A percentile compares a stretch with the other conserved stretches of the same genome.
Evolutionary conservation across 2,329 filamentous ascomycete genomes (phyloP).

Genomic region (Pyrenophora graminea): DNA sequence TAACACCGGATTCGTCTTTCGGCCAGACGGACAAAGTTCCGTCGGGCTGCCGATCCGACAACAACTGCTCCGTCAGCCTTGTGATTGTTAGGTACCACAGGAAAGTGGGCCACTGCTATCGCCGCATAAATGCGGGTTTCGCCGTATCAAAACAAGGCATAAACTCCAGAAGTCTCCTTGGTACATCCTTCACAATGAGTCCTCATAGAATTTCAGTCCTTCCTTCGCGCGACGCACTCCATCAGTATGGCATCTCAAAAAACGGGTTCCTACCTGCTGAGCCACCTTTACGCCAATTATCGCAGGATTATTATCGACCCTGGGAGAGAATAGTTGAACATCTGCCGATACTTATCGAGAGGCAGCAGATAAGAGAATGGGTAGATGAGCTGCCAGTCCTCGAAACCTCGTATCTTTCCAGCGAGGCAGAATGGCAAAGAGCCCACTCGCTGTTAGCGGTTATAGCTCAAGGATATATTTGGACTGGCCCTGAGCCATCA

Average conservation of each 20-base stretch:
- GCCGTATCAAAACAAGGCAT: slow-evolving; percentile 14
- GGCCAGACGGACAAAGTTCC: slow-evolving; percentile 11
- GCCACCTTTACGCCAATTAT: slow-evolving; percentile 71
- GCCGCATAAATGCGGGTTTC: slow-evolving; percentile 26
- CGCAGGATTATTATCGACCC: slow-evolving; percentile 82
- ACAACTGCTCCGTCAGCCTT: not conserved
- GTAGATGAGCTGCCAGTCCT: slow-evolving; percentile 76
- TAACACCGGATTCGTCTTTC: slow-evolving; percentile 24
- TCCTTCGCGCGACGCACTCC: slow-evolving; percentile 49
- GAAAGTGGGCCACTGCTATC: not conserved
- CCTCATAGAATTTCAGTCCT: slow-evolving; percentile 32
- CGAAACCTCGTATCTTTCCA: slow-evolving; percentile 71
- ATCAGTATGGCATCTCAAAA: slow-evolving; percentile 77
- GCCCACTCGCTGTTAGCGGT: slow-evolving; percentile 74
- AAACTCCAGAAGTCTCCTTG: not conserved
- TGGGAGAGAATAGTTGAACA: slow-evolving; percentile 82
- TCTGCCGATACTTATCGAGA: slow-evolving; percentile 75
- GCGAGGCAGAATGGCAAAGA: slow-evolving; percentile 81
- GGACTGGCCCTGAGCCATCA: slow-evolving; percentile 71
- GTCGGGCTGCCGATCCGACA: slow-evolving; percentile 12
- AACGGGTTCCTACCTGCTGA: slow-evolving; percentile 81
- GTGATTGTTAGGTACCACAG: not conserved
- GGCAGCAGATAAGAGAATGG: slow-evolving; percentile 71
- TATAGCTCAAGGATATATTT: slow-evolving; percentile 77
- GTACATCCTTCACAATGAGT: slow-evolving; percentile 27